Base-by-base conservation (phyloP, 2,329 filamentous ascomycete species). In the Xylaria sp. region DNA sequence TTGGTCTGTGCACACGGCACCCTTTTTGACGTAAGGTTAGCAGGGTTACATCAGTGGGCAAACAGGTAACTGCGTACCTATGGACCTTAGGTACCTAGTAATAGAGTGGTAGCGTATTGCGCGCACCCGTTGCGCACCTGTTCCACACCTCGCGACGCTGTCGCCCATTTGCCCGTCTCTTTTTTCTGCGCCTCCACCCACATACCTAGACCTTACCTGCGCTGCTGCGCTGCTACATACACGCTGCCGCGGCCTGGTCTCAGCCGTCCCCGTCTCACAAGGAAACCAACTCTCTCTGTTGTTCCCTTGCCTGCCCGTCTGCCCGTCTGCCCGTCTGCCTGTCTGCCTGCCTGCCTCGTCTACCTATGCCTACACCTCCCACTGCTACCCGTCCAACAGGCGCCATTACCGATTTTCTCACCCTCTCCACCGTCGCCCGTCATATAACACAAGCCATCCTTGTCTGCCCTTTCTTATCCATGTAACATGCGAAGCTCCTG, bases 401-500 rank as follows among this genome's bases (percentile, higher is more conserved):
- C 29, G 51, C 51, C 57, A 46, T 52, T 54, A 56, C 59, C 52
- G 50, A 54, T 50, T 52, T 48, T 45, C 45, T 60, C 42, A 29
- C 47, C 39, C 20, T 37, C 39, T 9, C 39, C 16, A 17, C 50
- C 42, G 41, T 59, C 56, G 54, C 54, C 60, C 62, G 52, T 56
- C 54, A 53, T 55, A 51, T 41, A 57, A 58, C 52, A 54, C 48
- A 63, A 55, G 48, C 54, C 56, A 64, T 64, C 64, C 64, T 63
- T 62, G 63, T 59, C 55, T 49, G 55, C n/a, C n/a, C 51, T 59
- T 45, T 57, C 43, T 62, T 44, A 52, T 54, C 39, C 13, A 54
- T 56, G 37, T 17, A n/a, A 44, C 17, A 26, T 57, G 52, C 61
- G 48, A 56, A 61, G 59, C 56, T 55, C 57, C 54, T 57, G 56